These are phyloP conservation scores for Paraurostyla sp. DNA, from an alignment of 73 alveolate genomes.

Conservation along the genomic window DNA sequence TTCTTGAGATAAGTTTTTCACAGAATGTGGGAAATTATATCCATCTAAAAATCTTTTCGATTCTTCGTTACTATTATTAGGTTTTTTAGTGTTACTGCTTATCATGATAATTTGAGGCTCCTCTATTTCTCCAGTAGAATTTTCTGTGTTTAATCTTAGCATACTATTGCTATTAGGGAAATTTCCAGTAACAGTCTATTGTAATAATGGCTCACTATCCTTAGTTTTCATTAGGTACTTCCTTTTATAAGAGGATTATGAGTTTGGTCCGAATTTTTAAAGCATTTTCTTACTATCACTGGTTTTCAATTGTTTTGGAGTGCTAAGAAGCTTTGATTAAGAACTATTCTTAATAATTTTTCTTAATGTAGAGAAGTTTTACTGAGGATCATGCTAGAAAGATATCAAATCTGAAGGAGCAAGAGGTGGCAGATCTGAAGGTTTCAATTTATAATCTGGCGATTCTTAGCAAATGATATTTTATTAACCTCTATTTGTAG, in stretches of 20 bases:
- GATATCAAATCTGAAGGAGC: too few relatives aligned
- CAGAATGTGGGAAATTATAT: too few relatives aligned
- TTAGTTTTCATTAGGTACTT: neutral
- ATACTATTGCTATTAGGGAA: neutral
- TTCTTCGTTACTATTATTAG: neutral
- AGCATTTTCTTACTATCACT: too few relatives aligned
- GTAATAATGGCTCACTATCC: neutral
- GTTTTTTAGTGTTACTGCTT: neutral
- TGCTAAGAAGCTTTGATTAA: too few relatives aligned
- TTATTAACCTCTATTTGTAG: neutral
- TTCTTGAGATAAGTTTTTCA: too few relatives aligned
- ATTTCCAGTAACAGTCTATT: neutral
- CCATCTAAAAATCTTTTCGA: too few relatives aligned
- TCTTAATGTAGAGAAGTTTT: too few relatives aligned
- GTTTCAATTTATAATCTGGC: neutral
- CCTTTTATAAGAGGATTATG: neutral
- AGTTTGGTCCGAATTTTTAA: neutral
- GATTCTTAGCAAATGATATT: neutral
- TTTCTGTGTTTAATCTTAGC: neutral
- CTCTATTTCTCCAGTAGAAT: neutral
- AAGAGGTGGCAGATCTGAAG: neutral
- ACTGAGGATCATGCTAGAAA: too few relatives aligned
- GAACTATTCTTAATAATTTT: too few relatives aligned
- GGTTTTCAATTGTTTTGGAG: too few relatives aligned
- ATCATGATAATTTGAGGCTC: neutral